Conservation (phyloP, 768 basidiomycete species). For the Tylopilus sp. region DNA sequence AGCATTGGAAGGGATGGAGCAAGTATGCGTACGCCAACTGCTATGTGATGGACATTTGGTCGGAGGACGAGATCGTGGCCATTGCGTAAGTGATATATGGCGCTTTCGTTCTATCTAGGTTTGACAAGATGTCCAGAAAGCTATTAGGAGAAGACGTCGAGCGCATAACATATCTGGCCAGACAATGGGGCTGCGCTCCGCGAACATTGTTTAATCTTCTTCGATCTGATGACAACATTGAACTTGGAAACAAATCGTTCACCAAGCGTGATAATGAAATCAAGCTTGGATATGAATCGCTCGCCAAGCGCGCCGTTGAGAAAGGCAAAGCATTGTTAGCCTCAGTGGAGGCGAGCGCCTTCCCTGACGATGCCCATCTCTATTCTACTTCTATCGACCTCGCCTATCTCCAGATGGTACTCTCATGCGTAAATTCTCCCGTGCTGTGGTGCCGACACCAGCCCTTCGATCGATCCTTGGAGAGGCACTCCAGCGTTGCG, state of each 20-base stretch:
- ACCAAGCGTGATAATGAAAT: background rate
- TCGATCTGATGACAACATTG: background rate
- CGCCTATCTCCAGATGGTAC: background rate
- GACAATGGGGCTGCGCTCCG: background rate
- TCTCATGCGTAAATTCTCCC: background rate
- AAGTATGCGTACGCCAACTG: background rate
- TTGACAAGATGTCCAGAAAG: background rate
- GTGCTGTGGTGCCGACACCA: background rate
- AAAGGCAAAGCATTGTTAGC: background rate
- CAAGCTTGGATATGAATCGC: background rate
- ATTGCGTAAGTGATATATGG: background rate
- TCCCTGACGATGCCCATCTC: background rate
- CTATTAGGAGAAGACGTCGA: background rate
- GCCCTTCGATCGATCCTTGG: background rate
- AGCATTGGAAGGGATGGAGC: background rate
- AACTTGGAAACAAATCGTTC: background rate
- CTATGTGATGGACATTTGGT: constrained; percentile 4
- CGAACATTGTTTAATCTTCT: background rate
- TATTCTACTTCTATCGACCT: background rate
- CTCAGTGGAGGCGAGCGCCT: background rate
- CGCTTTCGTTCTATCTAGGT: background rate
- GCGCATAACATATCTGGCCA: background rate
- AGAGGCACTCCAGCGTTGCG: background rate
- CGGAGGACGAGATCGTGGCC: background rate
- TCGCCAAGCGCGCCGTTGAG: background rate